Evolutionary conservation across 352 stramenopile genomes (phyloP), one percentile per base, ranked within the genome.

Genomic region (Pythium vanterpoolii): DNA sequence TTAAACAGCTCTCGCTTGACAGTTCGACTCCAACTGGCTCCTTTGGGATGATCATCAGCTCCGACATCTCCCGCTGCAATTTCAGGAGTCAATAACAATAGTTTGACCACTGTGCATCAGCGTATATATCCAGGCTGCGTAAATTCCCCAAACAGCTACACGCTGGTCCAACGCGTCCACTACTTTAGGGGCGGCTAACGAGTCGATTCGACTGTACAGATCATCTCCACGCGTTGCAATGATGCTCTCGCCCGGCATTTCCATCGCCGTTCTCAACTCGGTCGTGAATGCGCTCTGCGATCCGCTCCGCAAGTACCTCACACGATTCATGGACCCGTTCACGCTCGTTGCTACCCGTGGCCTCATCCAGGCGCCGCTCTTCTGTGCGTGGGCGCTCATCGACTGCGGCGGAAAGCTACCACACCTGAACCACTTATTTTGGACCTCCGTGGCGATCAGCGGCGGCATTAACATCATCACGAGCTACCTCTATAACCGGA

Each of bases 281-380:
- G 68, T 89, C 33, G 81, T 90, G 24, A 90, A 87, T 45, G 83
- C 83, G 50, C 73, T 92, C 14, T 89, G 78, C 50, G 83, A 92
- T 60, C 83, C 83, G 54, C 65, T 92, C 75, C 83, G 83, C 75
- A 92, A 92, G 76, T 89, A 92, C 57, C 63, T 92, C 64, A 92
- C 83, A 39, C 73, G 71, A 50, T 92, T 87, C 68, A 89, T 92
- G 80, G 79, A 92, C 56, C 83, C 83, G 48, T 92, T 92, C 67
- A 78, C 83, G 64, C 59, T 92, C 21, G 83, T 92, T 28, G 83
- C 83, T 1, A 60, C 74, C 51, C 80, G 83, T 33, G 83, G 83
- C 9, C 68, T 92, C 4, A 69, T 92, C 31, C 83, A 92, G 52
- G 83, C 75, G 52, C 83, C 83, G 31, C 51, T 92, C 0, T 92